phyloP scores from a whole-genome alignment of 208 protist genomes.

The Phytomonas sp. region DNA sequence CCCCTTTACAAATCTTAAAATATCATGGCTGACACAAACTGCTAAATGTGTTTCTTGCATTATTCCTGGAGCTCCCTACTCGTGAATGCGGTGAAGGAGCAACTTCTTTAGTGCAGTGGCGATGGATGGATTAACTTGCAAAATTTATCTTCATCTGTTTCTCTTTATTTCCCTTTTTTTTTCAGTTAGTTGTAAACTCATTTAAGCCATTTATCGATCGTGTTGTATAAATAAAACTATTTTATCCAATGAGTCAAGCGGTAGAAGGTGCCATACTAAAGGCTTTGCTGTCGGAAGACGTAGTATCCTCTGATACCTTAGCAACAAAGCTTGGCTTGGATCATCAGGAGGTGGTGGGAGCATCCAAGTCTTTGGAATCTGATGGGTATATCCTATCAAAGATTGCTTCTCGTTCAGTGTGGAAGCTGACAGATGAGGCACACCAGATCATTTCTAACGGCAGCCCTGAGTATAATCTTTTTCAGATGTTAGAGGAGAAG shows the following conservation, averaged over 20 bases:
- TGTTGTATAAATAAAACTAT: not conserved
- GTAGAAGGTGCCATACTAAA: conserved; percentile 39
- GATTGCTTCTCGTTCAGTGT: conserved; percentile 39
- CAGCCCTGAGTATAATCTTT: conserved; percentile 87
- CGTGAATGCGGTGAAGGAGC: not conserved
- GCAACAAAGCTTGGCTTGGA: conserved; percentile 41
- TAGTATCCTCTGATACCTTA: conserved; percentile 47
- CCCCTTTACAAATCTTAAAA: not conserved
- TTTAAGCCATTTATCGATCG: not conserved
- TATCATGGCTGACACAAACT: not conserved
- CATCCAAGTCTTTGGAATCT: conserved; percentile 85
- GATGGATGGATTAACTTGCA: conserved; percentile 2
- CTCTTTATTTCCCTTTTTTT: conserved; percentile 5
- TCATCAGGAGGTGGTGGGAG: conserved; percentile 88
- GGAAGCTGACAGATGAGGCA: conserved; percentile 79
- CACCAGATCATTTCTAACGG: conserved; percentile 66
- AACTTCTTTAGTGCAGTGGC: not conserved
- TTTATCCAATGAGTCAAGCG: conserved; percentile 19
- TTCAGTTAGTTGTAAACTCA: conserved; percentile 1
- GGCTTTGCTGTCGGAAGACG: conserved; percentile 24
- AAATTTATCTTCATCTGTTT: not conserved
- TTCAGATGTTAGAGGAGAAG: conserved; percentile 31
- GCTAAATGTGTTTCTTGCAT: not conserved
- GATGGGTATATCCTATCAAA: conserved; percentile 68
- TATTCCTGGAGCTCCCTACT: not conserved